Percentiles rank a stretch among this genome's conserved stretches.
These are phyloP conservation scores for Astrocystis sublimbata DNA, from an alignment of 495 filamentous ascomycete species.

Conservation along the genomic window DNA sequence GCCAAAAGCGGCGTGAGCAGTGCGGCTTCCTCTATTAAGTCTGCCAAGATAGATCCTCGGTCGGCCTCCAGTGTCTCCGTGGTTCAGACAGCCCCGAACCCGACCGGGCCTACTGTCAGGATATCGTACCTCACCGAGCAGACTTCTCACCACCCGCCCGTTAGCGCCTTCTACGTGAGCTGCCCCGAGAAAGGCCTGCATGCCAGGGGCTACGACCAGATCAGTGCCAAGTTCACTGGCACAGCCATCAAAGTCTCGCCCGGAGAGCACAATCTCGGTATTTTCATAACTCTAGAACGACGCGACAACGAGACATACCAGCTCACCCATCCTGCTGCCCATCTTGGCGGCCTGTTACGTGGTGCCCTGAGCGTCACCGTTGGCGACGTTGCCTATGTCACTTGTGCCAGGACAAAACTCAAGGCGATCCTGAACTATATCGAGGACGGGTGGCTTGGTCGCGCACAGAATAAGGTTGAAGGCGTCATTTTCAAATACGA, in stretches of 20 bases:
- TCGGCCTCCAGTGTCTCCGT: conserved; percentile 48
- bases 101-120: conserved; percentile 59
- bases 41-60: conserved; percentile 41
- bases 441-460: conserved; percentile 93
- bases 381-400: conserved; percentile 81
- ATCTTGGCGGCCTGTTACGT: conserved; percentile 82
- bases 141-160: conserved; percentile 96
- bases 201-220: conserved; percentile 89
- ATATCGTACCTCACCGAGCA: conserved; percentile 96
- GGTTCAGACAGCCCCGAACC: conserved; percentile 40
- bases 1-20: conserved; percentile 37
- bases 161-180: conserved; percentile 93
- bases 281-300: conserved; percentile 83
- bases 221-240: conserved; percentile 96
- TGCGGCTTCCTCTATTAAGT: conserved; percentile 52
- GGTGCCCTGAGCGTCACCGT: conserved; percentile 84
- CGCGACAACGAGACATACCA: conserved; percentile 89
- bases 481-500: conserved; percentile 90
- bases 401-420: conserved; percentile 80
- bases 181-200: conserved; percentile 89
- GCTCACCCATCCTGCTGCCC: conserved; percentile 90
- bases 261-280: conserved; percentile 90
- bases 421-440: conserved; percentile 90
- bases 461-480: conserved; percentile 85
- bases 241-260: conserved; percentile 89